Evolutionary conservation across 371 early-diverging fungal genomes (phyloP).

Genomic region (Mortierella sp.): DNA sequence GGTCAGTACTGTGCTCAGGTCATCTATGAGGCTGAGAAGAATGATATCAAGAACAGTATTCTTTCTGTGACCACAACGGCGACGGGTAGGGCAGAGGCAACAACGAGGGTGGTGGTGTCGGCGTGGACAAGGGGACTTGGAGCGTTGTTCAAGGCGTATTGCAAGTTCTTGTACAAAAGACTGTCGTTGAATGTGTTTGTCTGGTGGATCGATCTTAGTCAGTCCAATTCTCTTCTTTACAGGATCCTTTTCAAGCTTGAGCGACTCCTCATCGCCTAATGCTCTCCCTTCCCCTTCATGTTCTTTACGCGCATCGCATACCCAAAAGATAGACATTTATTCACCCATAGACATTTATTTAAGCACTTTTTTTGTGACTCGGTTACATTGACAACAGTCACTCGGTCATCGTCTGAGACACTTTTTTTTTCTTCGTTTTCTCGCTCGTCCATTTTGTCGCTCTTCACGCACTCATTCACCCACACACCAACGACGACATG

Average conservation of each 20-base stretch:
- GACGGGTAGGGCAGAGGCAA: background rate
- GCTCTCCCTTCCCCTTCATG: background rate
- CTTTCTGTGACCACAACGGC: background rate
- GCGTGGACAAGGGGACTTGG: conserved; percentile 17
- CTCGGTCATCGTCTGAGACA: background rate
- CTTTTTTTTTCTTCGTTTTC: background rate
- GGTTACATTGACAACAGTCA: background rate
- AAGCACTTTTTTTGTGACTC: no score
- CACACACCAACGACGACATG: conserved; percentile 12
- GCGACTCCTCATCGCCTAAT: background rate
- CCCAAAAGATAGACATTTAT: background rate
- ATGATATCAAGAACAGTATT: conserved; percentile 11
- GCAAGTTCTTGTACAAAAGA: conserved; percentile 26
- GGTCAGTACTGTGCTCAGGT: conserved; percentile 68
- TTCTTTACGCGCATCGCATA: background rate
- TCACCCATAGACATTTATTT: background rate
- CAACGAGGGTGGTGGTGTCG: conserved; percentile 16
- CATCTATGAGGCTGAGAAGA: conserved; percentile 56
- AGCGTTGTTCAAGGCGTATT: conserved; percentile 37
- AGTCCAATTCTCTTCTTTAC: conserved; percentile 37
- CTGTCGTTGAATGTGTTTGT: conserved; percentile 45
- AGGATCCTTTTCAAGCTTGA: conserved; percentile 9
- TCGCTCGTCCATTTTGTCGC: background rate
- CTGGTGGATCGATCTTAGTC: conserved; percentile 45
- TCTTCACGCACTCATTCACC: background rate